Evolutionary conservation across 148 eudicot species (phyloP).

Genomic region (Cornus florida): DNA sequence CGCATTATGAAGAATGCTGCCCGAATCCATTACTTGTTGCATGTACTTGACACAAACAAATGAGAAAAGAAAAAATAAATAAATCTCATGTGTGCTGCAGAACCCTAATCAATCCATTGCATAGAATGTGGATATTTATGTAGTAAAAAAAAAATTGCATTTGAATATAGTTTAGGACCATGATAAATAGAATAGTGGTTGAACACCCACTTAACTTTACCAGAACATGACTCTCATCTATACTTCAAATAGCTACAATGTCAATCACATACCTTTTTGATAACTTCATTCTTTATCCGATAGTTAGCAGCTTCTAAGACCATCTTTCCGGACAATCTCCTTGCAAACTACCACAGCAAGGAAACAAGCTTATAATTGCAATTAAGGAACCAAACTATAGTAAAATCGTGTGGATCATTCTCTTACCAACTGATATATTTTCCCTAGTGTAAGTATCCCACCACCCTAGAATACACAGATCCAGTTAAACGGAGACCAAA

Average conservation of each 20-base stretch:
- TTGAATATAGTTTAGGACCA: neutral
- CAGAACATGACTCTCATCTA: neutral
- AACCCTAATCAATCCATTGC: neutral
- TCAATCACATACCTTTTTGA: conserved; percentile 51
- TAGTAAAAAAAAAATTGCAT: neutral
- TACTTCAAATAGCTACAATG: neutral
- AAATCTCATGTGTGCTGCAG: too few relatives aligned
- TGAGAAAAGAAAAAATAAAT: neutral
- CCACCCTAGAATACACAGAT: conserved; percentile 44
- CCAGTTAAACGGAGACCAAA: neutral
- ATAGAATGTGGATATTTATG: neutral
- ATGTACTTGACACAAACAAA: neutral
- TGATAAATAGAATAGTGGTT: neutral
- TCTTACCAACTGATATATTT: conserved; percentile 45
- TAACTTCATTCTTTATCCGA: conserved; percentile 58
- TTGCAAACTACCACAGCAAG: conserved; percentile 40
- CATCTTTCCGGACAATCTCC: conserved; percentile 53
- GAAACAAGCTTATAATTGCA: conserved; percentile 7
- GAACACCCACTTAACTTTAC: neutral
- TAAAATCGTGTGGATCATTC: neutral
- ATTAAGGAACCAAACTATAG: conserved; percentile 11
- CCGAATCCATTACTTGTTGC: too few relatives aligned
- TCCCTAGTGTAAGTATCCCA: conserved; percentile 49
- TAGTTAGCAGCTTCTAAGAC: conserved; percentile 68
- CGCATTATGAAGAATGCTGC: neutral